Evolutionary conservation across 2,329 filamentous ascomycete species (phyloP).

Genomic region (Fusarium veterinarium): DNA sequence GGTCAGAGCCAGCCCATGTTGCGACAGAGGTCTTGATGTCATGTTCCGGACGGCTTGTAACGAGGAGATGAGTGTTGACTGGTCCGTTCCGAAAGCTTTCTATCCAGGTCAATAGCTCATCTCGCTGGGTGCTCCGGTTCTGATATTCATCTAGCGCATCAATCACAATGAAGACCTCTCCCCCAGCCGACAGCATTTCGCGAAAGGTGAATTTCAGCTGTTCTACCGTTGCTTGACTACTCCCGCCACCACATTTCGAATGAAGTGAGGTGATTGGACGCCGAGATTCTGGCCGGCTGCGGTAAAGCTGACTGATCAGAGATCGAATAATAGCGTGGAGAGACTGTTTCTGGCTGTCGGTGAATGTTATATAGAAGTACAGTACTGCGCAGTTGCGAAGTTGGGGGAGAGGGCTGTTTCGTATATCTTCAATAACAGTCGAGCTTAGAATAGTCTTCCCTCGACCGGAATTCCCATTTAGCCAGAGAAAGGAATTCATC

Average conservation of each 20-base stretch:
- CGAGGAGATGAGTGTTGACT: rapidly evolving
- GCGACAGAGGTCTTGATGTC: rapidly evolving
- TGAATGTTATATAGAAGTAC: background rate
- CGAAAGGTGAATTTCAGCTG: rapidly evolving
- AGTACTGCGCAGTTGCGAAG: rapidly evolving
- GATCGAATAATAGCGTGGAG: rapidly evolving
- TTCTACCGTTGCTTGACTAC: rapidly evolving
- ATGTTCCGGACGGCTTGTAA: rapidly evolving
- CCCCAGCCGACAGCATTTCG: rapidly evolving
- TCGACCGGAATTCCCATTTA: rapidly evolving
- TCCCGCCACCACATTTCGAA: rapidly evolving
- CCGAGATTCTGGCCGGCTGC: rapidly evolving
- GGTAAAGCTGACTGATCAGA: rapidly evolving
- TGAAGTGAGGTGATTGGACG: rapidly evolving
- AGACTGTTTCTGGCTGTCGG: rapidly evolving
- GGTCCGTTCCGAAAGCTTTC: rapidly evolving
- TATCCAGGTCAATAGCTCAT: rapidly evolving
- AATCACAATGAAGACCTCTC: rapidly evolving
- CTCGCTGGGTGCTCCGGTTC: rapidly evolving
- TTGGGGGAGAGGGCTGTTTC: rapidly evolving
- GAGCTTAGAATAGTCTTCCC: background rate
- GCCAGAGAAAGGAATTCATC: rapidly evolving
- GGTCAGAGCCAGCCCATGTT: rapidly evolving
- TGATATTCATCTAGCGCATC: rapidly evolving
- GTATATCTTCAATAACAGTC: rapidly evolving